These are phyloP conservation scores for Aspergillus aculeatinus DNA, from an alignment of 2,329 filamentous ascomycete species.

Conservation along the genomic window DNA sequence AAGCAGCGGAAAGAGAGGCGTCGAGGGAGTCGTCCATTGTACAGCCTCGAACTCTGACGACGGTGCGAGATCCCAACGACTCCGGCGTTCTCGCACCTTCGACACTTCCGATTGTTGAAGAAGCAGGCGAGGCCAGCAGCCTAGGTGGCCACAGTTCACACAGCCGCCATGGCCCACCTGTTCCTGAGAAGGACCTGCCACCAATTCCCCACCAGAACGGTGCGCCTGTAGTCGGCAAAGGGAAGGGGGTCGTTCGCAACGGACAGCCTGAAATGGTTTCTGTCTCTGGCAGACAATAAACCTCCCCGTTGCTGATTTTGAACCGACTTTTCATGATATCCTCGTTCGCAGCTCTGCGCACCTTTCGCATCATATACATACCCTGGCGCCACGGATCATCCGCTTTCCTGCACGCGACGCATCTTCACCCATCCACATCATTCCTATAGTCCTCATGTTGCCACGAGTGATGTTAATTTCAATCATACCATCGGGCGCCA, in stretches of 20 bases:
- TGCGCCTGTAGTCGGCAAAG: constrained; percentile 22
- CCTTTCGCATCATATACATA: constrained; percentile 15
- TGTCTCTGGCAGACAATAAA: constrained; percentile 6
- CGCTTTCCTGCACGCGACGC: constrained; percentile 19
- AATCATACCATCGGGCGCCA: constrained; percentile 21
- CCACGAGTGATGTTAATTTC: constrained; percentile 34
- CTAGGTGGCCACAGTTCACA: constrained; percentile 60
- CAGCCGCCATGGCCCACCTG: constrained; percentile 39
- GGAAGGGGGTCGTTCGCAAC: constrained; percentile 22
- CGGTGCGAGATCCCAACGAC: constrained; percentile 58
- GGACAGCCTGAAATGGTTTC: constrained; percentile 6
- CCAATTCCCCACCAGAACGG: constrained; percentile 23
- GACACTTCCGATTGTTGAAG: constrained; percentile 81
- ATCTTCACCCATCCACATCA: constrained; percentile 13
- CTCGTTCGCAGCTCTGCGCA: constrained; percentile 18
- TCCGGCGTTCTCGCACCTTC: constrained; percentile 54
- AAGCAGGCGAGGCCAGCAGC: constrained; percentile 75
- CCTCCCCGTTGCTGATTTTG: constrained; percentile 2
- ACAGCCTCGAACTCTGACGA: constrained; percentile 62
- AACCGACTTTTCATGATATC: constrained; percentile 24
- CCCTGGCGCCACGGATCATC: constrained; percentile 15
- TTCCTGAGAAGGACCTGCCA: constrained; percentile 33
- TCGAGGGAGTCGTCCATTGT: constrained; percentile 62
- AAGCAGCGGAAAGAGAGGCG: constrained; percentile 61
- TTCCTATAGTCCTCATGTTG: constrained; percentile 30